A percentile compares a stretch with the other conserved stretches of the same genome.
Evolutionary conservation across 2,329 filamentous ascomycete genomes (phyloP).

Genomic region (Gaeumannomyces tritici): DNA sequence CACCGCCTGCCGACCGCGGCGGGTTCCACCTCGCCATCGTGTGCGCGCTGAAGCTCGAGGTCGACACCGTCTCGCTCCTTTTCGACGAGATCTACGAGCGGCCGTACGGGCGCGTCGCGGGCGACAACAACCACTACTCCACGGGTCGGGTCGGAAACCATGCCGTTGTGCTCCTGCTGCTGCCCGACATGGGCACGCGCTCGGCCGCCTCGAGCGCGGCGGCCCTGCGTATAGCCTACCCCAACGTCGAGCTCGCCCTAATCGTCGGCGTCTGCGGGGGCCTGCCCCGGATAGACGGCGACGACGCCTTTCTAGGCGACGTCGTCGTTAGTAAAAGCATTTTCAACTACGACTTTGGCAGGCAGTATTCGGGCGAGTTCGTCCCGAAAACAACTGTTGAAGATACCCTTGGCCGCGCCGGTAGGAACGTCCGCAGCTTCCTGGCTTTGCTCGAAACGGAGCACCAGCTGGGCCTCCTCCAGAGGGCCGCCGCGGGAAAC

Average conservation of each 20-base stretch:
- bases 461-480: too few relatives aligned
- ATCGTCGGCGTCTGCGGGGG: constrained; percentile 14
- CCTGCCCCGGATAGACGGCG: not conserved
- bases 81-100: not conserved
- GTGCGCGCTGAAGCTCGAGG: not conserved
- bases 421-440: too few relatives aligned
- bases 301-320: too few relatives aligned
- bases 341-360: too few relatives aligned
- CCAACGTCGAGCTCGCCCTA: constrained; percentile 6
- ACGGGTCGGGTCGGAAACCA: constrained; percentile 11
- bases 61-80: not conserved
- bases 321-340: too few relatives aligned
- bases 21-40: not conserved
- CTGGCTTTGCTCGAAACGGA: too few relatives aligned
- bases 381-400: too few relatives aligned
- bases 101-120: not conserved
- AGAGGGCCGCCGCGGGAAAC: too few relatives aligned
- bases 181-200: constrained; percentile 19
- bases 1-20: not conserved
- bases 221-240: not conserved
- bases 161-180: constrained; percentile 18
- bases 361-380: too few relatives aligned
- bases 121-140: not conserved
- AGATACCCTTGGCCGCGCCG: too few relatives aligned
- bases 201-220: constrained; percentile 9